Evolutionary conservation across 768 basidiomycete genomes (phyloP).

Genomic region (Tricholoma flavovirens): DNA sequence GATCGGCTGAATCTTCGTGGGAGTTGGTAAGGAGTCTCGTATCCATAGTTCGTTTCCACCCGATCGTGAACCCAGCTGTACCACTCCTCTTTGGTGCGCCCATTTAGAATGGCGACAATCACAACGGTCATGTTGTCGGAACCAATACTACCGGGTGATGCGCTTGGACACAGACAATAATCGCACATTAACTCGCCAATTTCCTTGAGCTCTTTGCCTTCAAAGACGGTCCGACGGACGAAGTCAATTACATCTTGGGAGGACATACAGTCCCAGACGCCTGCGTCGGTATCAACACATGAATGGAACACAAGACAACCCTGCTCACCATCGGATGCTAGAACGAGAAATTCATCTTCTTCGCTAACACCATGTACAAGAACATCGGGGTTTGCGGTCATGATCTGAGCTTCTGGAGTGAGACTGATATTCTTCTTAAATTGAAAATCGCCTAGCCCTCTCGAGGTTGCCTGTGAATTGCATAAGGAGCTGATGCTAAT

Average conservation of each 20-base stretch:
- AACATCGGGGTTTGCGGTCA: slow-evolving; percentile 92
- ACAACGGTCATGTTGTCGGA: slow-evolving; percentile 99
- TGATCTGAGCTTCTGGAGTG: slow-evolving; percentile 84
- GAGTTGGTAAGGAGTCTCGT: background rate
- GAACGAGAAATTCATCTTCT: slow-evolving; percentile 96
- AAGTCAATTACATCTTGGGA: slow-evolving; percentile 93
- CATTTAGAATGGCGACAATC: slow-evolving; percentile 82
- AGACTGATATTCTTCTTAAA: slow-evolving; percentile 91
- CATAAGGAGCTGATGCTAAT: background rate
- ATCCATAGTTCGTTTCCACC: background rate
- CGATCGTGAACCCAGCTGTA: slow-evolving; percentile 62
- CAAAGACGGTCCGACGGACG: slow-evolving; percentile 72
- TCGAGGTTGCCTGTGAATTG: slow-evolving; percentile 71
- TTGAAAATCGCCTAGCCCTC: slow-evolving; percentile 96
- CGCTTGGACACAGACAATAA: slow-evolving; percentile 85
- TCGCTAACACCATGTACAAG: slow-evolving; percentile 72
- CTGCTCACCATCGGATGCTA: slow-evolving; percentile 89
- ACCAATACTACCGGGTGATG: slow-evolving; percentile 55
- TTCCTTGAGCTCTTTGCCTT: slow-evolving; percentile 70
- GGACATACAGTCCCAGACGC: slow-evolving; percentile 96
- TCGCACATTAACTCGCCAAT: slow-evolving; percentile 89
- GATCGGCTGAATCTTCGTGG: background rate
- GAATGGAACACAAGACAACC: background rate
- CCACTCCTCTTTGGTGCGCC: slow-evolving; percentile 89
- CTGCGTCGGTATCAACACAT: slow-evolving; percentile 34